phyloP scores from a whole-genome alignment of 2,329 filamentous ascomycete genomes.

The Eutypa lata region DNA sequence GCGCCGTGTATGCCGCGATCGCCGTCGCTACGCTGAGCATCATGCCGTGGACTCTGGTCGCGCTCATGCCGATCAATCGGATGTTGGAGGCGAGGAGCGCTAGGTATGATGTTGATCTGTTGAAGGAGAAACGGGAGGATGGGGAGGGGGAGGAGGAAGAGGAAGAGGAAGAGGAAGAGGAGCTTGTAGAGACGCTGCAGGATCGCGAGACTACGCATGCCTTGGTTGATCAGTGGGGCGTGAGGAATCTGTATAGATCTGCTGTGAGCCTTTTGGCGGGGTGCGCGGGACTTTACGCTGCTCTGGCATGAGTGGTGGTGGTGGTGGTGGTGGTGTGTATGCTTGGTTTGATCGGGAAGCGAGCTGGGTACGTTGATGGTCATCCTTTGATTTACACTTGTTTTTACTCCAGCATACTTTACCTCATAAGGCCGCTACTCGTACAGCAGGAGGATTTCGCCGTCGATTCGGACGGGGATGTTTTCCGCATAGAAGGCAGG shows the following conservation, averaged over 20 bases:
- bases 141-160: neutral
- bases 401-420: too few relatives aligned
- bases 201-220: neutral
- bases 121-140: neutral
- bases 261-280: neutral
- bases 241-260: neutral
- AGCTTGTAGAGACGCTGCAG: neutral
- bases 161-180: neutral
- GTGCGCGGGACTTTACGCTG: neutral
- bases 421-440: too few relatives aligned
- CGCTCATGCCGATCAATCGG: neutral
- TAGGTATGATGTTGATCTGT: too few relatives aligned
- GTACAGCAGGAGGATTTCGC: too few relatives aligned
- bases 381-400: too few relatives aligned
- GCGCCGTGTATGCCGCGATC: neutral
- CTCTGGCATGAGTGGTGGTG: neutral
- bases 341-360: too few relatives aligned
- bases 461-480: too few relatives aligned
- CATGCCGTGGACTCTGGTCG: neutral
- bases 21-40: neutral
- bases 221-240: neutral
- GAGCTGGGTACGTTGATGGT: too few relatives aligned
- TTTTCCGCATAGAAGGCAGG: too few relatives aligned
- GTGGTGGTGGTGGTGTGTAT: too few relatives aligned
- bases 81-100: neutral